phyloP scores from a whole-genome alignment of 208 protist genomes.

The Trypanosoma lewisi region DNA sequence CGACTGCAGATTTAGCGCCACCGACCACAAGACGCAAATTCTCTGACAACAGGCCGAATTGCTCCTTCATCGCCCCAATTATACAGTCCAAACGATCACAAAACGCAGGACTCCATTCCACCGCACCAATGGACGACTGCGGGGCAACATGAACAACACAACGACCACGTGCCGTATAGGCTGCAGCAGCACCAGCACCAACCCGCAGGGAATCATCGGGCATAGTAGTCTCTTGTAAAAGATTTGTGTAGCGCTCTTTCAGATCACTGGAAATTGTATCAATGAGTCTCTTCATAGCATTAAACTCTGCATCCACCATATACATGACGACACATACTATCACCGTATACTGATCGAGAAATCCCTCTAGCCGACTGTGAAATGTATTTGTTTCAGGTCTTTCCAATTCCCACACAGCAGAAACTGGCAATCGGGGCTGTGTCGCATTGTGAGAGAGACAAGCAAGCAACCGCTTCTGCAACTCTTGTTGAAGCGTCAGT shows the following conservation, averaged over 20 bases:
- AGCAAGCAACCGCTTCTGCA: not conserved
- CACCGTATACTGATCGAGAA: slow-evolving; percentile 26
- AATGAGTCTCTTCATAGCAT: slow-evolving; percentile 10
- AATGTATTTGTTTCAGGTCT: not conserved
- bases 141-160: slow-evolving; percentile 7
- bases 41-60: slow-evolving; percentile 20
- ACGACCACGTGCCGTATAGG: slow-evolving; percentile 16
- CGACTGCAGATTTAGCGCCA: not conserved
- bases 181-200: not conserved
- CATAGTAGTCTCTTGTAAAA: not conserved
- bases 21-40: slow-evolving; percentile 6
- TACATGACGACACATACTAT: slow-evolving; percentile 33
- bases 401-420: slow-evolving; percentile 18
- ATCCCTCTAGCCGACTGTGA: not conserved
- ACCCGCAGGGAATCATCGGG: not conserved
- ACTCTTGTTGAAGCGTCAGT: not conserved
- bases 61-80: not conserved
- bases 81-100: not conserved
- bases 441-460: not conserved
- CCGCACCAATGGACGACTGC: no score
- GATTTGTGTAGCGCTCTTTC: slow-evolving; percentile 10
- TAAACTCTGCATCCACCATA: slow-evolving; percentile 9
- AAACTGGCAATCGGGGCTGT: not conserved
- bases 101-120: slow-evolving; percentile 1
- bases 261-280: slow-evolving; percentile 21